These are phyloP conservation scores for Saccharomycopsis sp. DNA, from an alignment of 805 yeast genomes.

Conservation along the genomic window DNA sequence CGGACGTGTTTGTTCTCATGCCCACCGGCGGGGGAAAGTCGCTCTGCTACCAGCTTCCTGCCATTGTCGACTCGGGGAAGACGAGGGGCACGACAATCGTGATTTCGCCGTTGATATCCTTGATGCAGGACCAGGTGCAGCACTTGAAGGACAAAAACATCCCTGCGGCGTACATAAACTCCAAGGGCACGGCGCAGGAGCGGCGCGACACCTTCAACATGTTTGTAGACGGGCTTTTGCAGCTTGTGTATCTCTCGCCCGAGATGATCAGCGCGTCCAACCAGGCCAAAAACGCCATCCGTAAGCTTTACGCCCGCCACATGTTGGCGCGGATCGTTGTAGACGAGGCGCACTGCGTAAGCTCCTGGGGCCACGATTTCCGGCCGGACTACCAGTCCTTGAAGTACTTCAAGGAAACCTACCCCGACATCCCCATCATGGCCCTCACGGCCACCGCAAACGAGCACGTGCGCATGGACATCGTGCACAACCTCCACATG, in stretches of 20 bases:
- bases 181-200: conserved; percentile 61
- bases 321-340: conserved; percentile 80
- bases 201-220: conserved; percentile 53
- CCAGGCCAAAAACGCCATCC: conserved; percentile 59
- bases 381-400: conserved; percentile 90
- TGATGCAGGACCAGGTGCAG: conserved; percentile 96
- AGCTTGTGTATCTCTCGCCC: conserved; percentile 83
- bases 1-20: conserved; percentile 91
- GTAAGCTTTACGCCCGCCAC: conserved; percentile 44
- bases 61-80: conserved; percentile 65
- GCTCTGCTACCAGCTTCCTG: conserved; percentile 91
- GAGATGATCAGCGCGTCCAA: conserved; percentile 83
- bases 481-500: conserved; percentile 68
- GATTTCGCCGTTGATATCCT: conserved; percentile 86
- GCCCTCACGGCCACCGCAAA: conserved; percentile 98
- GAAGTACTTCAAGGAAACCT: conserved; percentile 61
- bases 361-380: conserved; percentile 98
- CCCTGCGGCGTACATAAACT: conserved; percentile 82
- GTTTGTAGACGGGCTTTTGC: conserved; percentile 60
- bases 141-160: conserved; percentile 64
- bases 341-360: conserved; percentile 97
- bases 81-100: conserved; percentile 86
- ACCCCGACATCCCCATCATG: conserved; percentile 82
- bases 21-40: conserved; percentile 99
- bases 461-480: conserved; percentile 80